Conservation (phyloP, 2,329 filamentous ascomycete genomes). For the Aspergillus tamarii region DNA sequence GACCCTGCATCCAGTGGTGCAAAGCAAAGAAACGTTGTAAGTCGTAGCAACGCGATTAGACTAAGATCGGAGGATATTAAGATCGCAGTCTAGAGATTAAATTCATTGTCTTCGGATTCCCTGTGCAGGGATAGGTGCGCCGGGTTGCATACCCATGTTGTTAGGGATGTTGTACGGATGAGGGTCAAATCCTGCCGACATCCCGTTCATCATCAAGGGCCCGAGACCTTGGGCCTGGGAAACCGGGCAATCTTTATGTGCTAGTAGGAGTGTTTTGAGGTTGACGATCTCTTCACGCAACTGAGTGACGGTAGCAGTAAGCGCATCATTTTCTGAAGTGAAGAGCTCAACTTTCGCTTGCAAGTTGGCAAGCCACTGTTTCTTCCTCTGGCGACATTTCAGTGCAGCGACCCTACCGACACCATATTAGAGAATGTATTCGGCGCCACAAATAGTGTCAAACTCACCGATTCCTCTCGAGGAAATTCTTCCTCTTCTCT, state of each 20-base stretch:
- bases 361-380: conserved; percentile 95
- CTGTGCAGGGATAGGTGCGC: conserved; percentile 39
- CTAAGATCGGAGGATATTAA: conserved; percentile 14
- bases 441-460: neutral
- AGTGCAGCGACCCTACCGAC: conserved; percentile 79
- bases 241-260: conserved; percentile 95
- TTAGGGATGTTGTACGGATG: conserved; percentile 48
- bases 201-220: conserved; percentile 46
- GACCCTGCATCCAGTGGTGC: conserved; percentile 7
- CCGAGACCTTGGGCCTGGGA: conserved; percentile 79
- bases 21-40: conserved; percentile 9
- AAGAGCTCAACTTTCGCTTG: conserved; percentile 95
- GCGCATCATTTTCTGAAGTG: conserved; percentile 84
- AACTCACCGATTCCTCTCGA: conserved; percentile 89
- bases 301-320: conserved; percentile 80
- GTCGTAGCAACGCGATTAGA: conserved; percentile 4
- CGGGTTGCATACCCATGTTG: conserved; percentile 47
- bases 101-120: conserved; percentile 38
- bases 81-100: conserved; percentile 8
- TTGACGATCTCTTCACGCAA: conserved; percentile 92
- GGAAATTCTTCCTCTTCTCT: conserved; percentile 97
- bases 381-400: conserved; percentile 97
- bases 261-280: conserved; percentile 86
- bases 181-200: conserved; percentile 43
- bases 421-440: neutral